Conservation (phyloP, 1,139 yeast genomes). For the Candida pseudoviswanathii region DNA sequence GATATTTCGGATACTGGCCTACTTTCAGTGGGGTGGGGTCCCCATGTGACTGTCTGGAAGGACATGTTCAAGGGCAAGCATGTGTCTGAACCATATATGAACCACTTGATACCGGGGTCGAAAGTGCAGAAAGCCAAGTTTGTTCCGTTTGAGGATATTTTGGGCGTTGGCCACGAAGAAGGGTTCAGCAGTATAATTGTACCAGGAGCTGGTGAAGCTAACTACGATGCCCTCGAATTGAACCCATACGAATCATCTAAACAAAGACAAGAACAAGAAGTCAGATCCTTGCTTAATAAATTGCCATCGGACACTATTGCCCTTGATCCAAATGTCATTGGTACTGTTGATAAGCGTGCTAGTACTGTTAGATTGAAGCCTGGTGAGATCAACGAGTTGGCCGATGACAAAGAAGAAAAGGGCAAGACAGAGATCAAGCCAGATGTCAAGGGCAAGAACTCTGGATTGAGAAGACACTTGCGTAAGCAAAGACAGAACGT, state of each 20-base stretch:
- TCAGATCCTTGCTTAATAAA: conserved; percentile 81
- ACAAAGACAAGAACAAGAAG: conserved; percentile 94
- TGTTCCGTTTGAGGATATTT: conserved; percentile 94
- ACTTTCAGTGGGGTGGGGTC: conserved; percentile 89
- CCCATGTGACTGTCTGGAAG: conserved; percentile 90
- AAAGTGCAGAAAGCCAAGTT: conserved; percentile 67
- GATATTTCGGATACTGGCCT: conserved; percentile 88
- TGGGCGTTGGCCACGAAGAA: conserved; percentile 81
- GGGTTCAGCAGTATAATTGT: conserved; percentile 82
- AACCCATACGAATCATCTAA: conserved; percentile 92
- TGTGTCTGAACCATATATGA: conserved; percentile 86
- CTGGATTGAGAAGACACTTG: conserved; percentile 76
- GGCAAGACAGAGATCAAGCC: conserved; percentile 53
- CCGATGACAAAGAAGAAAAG: conserved; percentile 26
- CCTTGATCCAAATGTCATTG: conserved; percentile 86
- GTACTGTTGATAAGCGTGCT: conserved; percentile 77
- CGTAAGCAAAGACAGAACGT: conserved; percentile 87
- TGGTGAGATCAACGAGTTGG: conserved; percentile 53
- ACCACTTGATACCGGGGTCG: conserved; percentile 80
- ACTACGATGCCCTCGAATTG: conserved; percentile 89
- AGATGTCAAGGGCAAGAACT: conserved; percentile 75
- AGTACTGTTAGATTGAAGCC: conserved; percentile 64
- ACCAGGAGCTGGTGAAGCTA: conserved; percentile 99
- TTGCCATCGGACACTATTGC: conserved; percentile 91
- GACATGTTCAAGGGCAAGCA: conserved; percentile 56